Evolutionary conservation across 192 early-diverging fungal species (phyloP).

Genomic region (Coemansia sp.): DNA sequence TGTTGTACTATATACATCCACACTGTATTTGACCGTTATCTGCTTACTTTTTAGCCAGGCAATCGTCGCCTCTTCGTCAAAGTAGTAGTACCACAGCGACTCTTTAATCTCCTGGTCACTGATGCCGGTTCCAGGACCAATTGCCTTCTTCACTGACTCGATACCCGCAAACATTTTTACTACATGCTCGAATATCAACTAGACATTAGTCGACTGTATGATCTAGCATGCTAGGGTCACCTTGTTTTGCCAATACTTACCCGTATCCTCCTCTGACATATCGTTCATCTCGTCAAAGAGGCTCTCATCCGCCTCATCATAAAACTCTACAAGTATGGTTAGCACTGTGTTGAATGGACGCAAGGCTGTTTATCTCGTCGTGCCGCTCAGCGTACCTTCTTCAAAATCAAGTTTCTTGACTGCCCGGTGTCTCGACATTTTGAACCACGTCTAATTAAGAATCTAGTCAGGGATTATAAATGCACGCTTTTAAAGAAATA

Average conservation of each 20-base stretch:
- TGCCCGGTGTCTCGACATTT: slow-evolving; percentile 54
- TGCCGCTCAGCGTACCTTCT: slow-evolving; percentile 30
- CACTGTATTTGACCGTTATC: neutral
- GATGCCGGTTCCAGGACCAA: slow-evolving; percentile 60
- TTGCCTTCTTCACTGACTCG: slow-evolving; percentile 58
- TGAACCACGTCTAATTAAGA: slow-evolving; percentile 1
- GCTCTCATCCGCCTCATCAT: slow-evolving; percentile 38
- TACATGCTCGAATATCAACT: slow-evolving; percentile 9
- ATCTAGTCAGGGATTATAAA: neutral
- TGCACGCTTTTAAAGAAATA: neutral
- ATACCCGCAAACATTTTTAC: slow-evolving; percentile 59
- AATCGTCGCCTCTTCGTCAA: slow-evolving; percentile 66
- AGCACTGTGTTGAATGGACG: neutral
- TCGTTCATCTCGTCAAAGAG: slow-evolving; percentile 47
- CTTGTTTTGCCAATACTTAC: slow-evolving; percentile 15
- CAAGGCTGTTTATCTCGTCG: neutral
- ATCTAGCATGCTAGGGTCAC: too few species aligned
- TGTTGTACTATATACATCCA: neutral
- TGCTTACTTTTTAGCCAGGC: slow-evolving; percentile 69
- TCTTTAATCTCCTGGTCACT: slow-evolving; percentile 67
- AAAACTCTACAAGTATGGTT: slow-evolving; percentile 31
- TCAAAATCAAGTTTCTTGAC: slow-evolving; percentile 46
- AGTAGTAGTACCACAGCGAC: slow-evolving; percentile 72
- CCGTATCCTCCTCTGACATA: slow-evolving; percentile 47
- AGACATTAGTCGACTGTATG: neutral